Conservation (phyloP, 768 basidiomycete species). For the Suillus hirtellus region DNA sequence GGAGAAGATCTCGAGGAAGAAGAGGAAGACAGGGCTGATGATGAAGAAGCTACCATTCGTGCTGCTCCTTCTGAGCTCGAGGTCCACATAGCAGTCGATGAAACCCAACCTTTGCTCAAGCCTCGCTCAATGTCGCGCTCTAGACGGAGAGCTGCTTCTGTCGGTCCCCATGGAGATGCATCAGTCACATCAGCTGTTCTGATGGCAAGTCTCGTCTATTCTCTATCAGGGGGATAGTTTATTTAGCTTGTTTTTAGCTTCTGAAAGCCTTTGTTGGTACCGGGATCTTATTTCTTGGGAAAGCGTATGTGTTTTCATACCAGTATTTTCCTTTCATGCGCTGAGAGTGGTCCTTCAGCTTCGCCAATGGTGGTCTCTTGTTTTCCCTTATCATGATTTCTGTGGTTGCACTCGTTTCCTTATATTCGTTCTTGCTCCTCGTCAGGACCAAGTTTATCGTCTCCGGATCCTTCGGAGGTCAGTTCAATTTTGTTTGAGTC, state of each 20-base stretch:
- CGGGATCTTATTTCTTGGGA: conserved; percentile 93
- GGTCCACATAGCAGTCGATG: conserved; percentile 29
- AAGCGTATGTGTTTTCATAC: conserved; percentile 60
- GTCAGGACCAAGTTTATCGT: conserved; percentile 86
- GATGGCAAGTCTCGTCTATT: conserved; percentile 59
- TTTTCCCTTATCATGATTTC: conserved; percentile 82
- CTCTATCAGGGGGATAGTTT: conserved; percentile 5
- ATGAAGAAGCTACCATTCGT: conserved; percentile 49
- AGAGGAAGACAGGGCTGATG: conserved; percentile 66
- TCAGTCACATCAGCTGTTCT: conserved; percentile 88
- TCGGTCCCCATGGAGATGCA: conserved; percentile 78
- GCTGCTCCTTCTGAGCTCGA: conserved; percentile 15
- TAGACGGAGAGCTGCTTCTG: conserved; percentile 54
- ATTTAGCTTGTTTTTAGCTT: conserved; percentile 47
- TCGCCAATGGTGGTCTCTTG: conserved; percentile 92
- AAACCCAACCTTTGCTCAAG: conserved; percentile 60
- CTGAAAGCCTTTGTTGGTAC: conserved; percentile 95
- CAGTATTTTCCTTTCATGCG: conserved; percentile 5
- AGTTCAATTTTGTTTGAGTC: conserved; percentile 20
- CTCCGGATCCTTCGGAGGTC: conserved; percentile 91
- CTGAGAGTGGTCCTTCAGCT: conserved; percentile 46
- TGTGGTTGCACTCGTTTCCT: conserved; percentile 80
- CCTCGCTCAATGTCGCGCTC: conserved; percentile 49
- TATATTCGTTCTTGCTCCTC: conserved; percentile 92
- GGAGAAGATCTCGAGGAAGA: conserved; percentile 91